Evolutionary conservation across 1,284 basidiomycete species (phyloP).

Genomic region (Irpex sp.): DNA sequence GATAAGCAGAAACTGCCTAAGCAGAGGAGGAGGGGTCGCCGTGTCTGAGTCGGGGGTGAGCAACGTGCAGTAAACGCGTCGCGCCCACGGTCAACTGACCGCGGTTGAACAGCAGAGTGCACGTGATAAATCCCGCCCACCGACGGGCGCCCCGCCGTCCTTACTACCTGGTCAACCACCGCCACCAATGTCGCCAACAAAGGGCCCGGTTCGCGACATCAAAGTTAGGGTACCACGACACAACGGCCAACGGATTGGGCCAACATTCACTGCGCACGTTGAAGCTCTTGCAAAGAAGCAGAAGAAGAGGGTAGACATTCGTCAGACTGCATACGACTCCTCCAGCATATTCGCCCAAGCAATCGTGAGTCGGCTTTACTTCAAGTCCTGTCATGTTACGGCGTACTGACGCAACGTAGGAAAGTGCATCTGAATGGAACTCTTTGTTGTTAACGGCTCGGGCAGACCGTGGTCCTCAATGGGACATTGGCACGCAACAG

Average conservation of each 20-base stretch:
- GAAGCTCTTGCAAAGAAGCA: constrained; percentile 60
- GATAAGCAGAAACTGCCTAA: neutral
- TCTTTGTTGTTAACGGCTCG: constrained; percentile 80
- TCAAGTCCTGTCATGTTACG: neutral
- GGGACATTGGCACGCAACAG: constrained; percentile 89
- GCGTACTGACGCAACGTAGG: constrained; percentile 47
- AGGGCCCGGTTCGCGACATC: constrained; percentile 54
- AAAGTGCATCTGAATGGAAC: constrained; percentile 88
- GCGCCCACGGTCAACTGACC: constrained; percentile 9
- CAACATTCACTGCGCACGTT: constrained; percentile 67
- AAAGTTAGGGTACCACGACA: constrained; percentile 78
- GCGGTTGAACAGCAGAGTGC: neutral
- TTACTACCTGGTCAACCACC: constrained; percentile 1
- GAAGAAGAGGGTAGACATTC: constrained; percentile 58
- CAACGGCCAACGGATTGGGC: constrained; percentile 75
- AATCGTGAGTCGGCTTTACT: constrained; percentile 53
- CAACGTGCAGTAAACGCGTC: constrained; percentile 2
- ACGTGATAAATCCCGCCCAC: constrained; percentile 16
- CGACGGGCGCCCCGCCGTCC: neutral
- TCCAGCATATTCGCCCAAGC: constrained; percentile 59
- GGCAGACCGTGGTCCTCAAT: constrained; percentile 84
- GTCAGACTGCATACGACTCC: constrained; percentile 70
- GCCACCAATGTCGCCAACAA: constrained; percentile 62
- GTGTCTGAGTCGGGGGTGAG: neutral
- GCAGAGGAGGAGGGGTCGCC: neutral